phyloP scores from a whole-genome alignment of 495 filamentous ascomycete species.

The Penicillium goetzii region DNA sequence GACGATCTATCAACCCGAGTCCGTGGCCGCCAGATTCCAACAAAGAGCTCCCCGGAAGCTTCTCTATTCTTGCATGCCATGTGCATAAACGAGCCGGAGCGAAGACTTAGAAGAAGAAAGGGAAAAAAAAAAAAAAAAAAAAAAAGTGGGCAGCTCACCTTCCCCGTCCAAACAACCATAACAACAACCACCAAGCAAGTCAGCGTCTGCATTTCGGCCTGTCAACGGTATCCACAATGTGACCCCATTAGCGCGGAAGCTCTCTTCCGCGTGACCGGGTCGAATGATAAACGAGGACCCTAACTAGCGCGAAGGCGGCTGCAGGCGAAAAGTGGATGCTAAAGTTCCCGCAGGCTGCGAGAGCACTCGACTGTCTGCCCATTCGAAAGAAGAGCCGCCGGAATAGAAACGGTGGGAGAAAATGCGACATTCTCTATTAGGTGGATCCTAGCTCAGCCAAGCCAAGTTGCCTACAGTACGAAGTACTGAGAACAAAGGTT shows the following conservation, averaged over 20 bases:
- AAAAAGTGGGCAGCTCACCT: conserved; percentile 13
- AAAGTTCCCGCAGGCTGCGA: conserved; percentile 11
- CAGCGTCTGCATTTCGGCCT: neutral
- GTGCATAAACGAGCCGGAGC: conserved; percentile 5
- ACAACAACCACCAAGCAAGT: neutral
- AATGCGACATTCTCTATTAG: neutral
- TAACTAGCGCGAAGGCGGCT: conserved; percentile 17
- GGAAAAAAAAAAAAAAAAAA: neutral
- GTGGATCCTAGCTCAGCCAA: neutral
- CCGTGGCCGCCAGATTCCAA: neutral
- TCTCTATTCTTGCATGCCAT: neutral
- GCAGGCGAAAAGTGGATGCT: conserved; percentile 18
- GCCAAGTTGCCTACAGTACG: neutral
- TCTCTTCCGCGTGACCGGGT: conserved; percentile 23
- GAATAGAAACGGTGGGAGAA: neutral
- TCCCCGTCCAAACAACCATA: neutral
- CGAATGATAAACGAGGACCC: conserved; percentile 21
- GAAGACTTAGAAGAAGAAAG: neutral
- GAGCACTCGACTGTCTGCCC: neutral
- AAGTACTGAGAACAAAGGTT: neutral
- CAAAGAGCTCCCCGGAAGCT: neutral
- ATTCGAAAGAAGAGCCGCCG: neutral
- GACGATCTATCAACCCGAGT: conserved; percentile 7
- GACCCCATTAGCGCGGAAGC: conserved; percentile 15
- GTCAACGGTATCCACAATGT: neutral